Base-by-base conservation (phyloP, 116 monocot genomes). In the Trichopus zeylanicus region DNA sequence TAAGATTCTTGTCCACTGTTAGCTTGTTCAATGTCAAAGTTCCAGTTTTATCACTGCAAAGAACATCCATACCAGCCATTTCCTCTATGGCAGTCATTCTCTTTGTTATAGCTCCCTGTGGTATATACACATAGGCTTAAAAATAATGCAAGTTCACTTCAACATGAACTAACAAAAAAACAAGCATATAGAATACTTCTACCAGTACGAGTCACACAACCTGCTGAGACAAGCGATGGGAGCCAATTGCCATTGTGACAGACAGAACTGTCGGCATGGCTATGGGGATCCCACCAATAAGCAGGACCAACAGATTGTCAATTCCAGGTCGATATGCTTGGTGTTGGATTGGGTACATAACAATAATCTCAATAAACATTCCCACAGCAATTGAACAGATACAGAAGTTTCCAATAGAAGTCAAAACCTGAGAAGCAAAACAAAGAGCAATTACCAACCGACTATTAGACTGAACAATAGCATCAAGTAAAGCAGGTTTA, bases 11-110 rank as follows among this genome's bases (percentile, higher is more conserved):
- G 62, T 91, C 91, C 29, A 91, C 91, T 3, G 87, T 80, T 30
- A 91, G 68, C 68, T 91, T 91, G 76, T 86, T 91, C 56, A 91
- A 56, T 58, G 91, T 91, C 32, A 91, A 64, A 55, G 91, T 91
- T 46, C 91, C 91, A 46, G 91, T 91, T 62, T 91, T 91, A 57
- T 91, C 91, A 75, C 91, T 91, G 58, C 91, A 91, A 39, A 91
- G 91, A 11, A 91, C 91, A 74, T 91, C 91, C 91, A 91, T 91
- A 25, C 87, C 91, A n/a, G 91, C 91, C 91, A 91, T 91, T 68
- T 91, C 91, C 61, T 91, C 91, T 60, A 91, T 91, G 4, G 91
- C 91, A 13, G 91, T 91, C 91, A 91, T 91, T 73, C 91, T 86
- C 61, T 91, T 91, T 26, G 91, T 91, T 27, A 91, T 91, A 35